Conservation (phyloP, 306 rosid species). For the Sechiopsis laciniata region DNA sequence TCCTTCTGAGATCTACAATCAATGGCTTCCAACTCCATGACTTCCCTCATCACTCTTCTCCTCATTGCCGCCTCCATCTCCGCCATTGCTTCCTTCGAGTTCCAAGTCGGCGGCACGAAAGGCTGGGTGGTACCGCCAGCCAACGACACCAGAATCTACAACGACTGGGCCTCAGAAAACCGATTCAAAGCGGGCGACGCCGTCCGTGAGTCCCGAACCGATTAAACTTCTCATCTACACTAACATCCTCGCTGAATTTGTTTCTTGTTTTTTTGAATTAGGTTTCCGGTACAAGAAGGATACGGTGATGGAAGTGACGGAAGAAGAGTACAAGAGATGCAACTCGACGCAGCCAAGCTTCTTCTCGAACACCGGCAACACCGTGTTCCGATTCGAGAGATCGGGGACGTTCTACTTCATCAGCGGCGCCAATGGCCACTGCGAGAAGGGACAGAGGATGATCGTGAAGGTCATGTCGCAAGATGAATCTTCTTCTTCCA, state of each 20-base stretch:
- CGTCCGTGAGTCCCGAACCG: constrained; percentile 38
- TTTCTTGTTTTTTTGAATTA: constrained; percentile 24
- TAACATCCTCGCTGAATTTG: constrained; percentile 22
- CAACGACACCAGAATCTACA: constrained; percentile 56
- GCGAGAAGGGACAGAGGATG: constrained; percentile 69
- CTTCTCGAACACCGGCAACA: constrained; percentile 71
- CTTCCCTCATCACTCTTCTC: not conserved
- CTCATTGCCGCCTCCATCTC: constrained; percentile 29
- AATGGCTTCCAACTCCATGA: constrained; percentile 7
- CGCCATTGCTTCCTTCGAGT: constrained; percentile 43
- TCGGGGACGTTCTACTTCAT: constrained; percentile 74
- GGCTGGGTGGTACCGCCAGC: constrained; percentile 74
- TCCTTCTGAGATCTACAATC: not conserved
- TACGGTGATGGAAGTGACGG: constrained; percentile 72
- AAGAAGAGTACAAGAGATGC: constrained; percentile 59
- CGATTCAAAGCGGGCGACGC: constrained; percentile 62
- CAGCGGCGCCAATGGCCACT: constrained; percentile 73
- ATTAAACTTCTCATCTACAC: constrained; percentile 32
- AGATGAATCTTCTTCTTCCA: constrained; percentile 26
- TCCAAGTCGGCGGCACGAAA: constrained; percentile 60
- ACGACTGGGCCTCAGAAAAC: constrained; percentile 74
- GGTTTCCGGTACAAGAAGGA: constrained; percentile 77
- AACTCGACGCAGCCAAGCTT: constrained; percentile 64
- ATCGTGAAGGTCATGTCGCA: constrained; percentile 49
- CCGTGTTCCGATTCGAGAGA: constrained; percentile 38